Percentiles rank a stretch among this genome's conserved stretches.
phyloP scores from a whole-genome alignment of 768 basidiomycete genomes.

The Lactarius psammicola region DNA sequence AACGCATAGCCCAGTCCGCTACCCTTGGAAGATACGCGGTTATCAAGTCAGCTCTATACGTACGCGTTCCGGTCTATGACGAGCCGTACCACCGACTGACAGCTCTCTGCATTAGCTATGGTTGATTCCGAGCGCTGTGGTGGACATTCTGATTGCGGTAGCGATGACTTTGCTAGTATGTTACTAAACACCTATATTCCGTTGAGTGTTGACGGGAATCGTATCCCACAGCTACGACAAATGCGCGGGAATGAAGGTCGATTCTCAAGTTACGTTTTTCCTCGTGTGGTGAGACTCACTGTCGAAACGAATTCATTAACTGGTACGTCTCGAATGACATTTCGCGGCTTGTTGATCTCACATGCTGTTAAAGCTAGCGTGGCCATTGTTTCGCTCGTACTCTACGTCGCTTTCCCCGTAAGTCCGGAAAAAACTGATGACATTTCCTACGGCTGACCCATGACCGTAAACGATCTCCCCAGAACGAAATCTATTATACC shows the following conservation, averaged over 20 bases:
- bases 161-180: constrained; percentile 16
- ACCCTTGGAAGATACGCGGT: constrained; percentile 2
- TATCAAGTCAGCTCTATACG: constrained; percentile 5
- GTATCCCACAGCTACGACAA: constrained; percentile 3
- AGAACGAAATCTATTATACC: constrained; percentile 3
- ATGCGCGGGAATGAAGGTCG: constrained; percentile 2
- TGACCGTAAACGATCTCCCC: background rate
- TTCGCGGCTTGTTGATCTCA: background rate
- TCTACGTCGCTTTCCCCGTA: constrained; percentile 4
- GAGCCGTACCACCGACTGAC: background rate
- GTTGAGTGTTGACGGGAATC: background rate
- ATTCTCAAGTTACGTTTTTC: constrained; percentile 22
- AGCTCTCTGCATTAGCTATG: constrained; percentile 11
- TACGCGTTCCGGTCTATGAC: background rate
- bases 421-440: background rate
- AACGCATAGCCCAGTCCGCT: background rate
- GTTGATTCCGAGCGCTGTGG: constrained; percentile 9
- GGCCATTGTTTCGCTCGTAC: background rate
- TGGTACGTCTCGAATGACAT: constrained; percentile 1
- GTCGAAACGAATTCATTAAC: constrained; percentile 32
- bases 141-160: constrained; percentile 18
- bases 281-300: constrained; percentile 30
- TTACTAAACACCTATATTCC: background rate
- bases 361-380: background rate
- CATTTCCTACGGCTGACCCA: background rate